Evolutionary conservation across 2,329 filamentous ascomycete genomes (phyloP), one percentile per base, ranked within the genome.

Genomic region (Cyphellophora attinorum): DNA sequence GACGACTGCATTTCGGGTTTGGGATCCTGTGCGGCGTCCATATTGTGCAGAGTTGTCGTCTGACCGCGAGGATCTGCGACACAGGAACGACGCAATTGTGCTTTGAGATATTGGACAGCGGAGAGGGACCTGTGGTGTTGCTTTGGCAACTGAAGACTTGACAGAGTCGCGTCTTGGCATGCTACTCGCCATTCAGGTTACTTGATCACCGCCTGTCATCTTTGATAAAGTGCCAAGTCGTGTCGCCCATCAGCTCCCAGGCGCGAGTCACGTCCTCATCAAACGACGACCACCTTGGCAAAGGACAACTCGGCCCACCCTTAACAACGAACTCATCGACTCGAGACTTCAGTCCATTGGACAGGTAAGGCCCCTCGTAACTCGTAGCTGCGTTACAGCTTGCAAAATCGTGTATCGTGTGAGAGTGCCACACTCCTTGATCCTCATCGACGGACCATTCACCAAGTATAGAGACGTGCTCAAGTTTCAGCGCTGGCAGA

Each of bases 191-290:
- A n/a, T n/a, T n/a, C n/a, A n/a, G n/a, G n/a, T n/a, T n/a, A n/a
- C n/a, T n/a, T n/a, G n/a, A n/a, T n/a, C n/a, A n/a, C n/a, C n/a
- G n/a, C n/a, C n/a, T n/a, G n/a, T n/a, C n/a, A n/a, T n/a, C n/a
- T n/a, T n/a, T n/a, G n/a, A n/a, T n/a, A n/a, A n/a, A 46, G 33
- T 46, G 43, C 31, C 33, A 44, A 21, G 38, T 44, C n/a, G 41
- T 44, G 23, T 46, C 43, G 6, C 41, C 38, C n/a, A 25, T 11
- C 6, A 29, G 28, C 19, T 46, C 43, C 43, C 43, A 46, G n/a
- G n/a, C n/a, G n/a, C n/a, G n/a, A n/a, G n/a, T n/a, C 6, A 15
- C 11, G 5, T 28, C 27, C 19, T 34, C 21, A 17, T 34, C 33
- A 19, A 36, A 28, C 15, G 19, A 11, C 11, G 35, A 38, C 41